Conservation (phyloP, 129 eudicot species). For the Sambucus nigra region DNA sequence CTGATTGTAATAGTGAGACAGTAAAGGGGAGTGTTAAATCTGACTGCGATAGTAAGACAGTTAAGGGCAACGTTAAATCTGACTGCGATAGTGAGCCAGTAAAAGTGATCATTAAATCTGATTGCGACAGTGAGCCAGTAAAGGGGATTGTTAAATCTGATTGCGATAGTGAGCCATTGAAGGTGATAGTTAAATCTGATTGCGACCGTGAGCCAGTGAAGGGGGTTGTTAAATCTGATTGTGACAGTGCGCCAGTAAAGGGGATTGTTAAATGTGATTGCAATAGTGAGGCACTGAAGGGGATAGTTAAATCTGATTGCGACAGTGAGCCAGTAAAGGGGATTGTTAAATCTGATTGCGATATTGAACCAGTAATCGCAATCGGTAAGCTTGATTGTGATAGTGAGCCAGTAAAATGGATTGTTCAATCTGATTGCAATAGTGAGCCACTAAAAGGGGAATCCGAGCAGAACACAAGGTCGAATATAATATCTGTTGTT, state of each 20-base stretch:
- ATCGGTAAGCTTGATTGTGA: constrained; percentile 31
- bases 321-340: constrained; percentile 26
- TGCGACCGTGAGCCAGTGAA: constrained; percentile 2
- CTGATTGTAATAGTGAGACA: constrained; percentile 14
- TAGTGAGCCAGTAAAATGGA: constrained; percentile 52
- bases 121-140: not conserved
- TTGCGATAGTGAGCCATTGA: constrained; percentile 13
- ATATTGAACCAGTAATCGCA: constrained; percentile 22
- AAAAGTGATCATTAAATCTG: too few relatives aligned
- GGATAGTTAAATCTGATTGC: constrained; percentile 1
- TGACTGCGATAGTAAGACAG: not conserved
- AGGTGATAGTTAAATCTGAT: too few relatives aligned
- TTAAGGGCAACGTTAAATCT: constrained; percentile 4
- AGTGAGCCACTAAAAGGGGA: constrained; percentile 27
- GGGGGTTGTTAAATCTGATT: constrained; percentile 5
- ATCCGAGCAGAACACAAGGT: constrained; percentile 26
- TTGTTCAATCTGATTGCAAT: constrained; percentile 49
- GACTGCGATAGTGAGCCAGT: constrained; percentile 13
- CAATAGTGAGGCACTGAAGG: constrained; percentile 24
- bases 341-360: constrained; percentile 50
- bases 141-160: constrained; percentile 5
- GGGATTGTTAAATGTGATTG: constrained; percentile 58
- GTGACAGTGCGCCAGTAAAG: constrained; percentile 17
- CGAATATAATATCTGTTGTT: constrained; percentile 25
- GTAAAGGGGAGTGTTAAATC: too few relatives aligned